Evolutionary conservation across 75 land plant genomes (phyloP).

Genomic region (Picea glauca): DNA sequence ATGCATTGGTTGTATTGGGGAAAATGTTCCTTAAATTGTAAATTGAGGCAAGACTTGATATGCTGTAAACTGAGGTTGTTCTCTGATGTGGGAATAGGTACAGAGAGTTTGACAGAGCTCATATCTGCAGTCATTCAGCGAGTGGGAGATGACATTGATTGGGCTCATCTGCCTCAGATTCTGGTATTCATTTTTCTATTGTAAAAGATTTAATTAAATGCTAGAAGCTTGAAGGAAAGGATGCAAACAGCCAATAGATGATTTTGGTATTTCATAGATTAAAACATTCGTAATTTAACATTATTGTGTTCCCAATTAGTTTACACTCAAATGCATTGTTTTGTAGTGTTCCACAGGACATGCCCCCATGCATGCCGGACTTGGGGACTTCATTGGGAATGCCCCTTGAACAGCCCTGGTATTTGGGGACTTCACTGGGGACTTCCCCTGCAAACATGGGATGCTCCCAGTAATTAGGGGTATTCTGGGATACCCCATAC

Average conservation of each 20-base stretch:
- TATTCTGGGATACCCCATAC: no score
- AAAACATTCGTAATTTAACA: neutral
- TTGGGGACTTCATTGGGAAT: no score
- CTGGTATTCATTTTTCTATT: conserved; percentile 39
- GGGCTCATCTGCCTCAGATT: conserved; percentile 57
- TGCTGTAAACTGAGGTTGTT: neutral
- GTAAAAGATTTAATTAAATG: neutral
- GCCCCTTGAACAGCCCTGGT: no score
- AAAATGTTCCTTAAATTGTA: neutral
- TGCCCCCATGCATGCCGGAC: no score
- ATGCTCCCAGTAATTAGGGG: no score
- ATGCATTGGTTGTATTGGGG: neutral
- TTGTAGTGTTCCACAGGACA: no score
- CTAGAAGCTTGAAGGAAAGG: neutral
- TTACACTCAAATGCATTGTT: neutral
- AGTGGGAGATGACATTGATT: conserved; percentile 69
- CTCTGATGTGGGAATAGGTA: conserved; percentile 39
- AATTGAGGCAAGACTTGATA: neutral
- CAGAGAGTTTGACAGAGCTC: conserved; percentile 69
- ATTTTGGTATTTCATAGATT: neutral
- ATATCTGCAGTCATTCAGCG: conserved; percentile 71
- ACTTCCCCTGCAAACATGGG: no score
- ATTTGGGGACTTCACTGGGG: no score
- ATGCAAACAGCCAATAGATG: no score
- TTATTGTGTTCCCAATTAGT: neutral